Evolutionary conservation across 2,329 filamentous ascomycete species (phyloP), one percentile per base, ranked within the genome.

Genomic region (Acrodontium crateriforme): DNA sequence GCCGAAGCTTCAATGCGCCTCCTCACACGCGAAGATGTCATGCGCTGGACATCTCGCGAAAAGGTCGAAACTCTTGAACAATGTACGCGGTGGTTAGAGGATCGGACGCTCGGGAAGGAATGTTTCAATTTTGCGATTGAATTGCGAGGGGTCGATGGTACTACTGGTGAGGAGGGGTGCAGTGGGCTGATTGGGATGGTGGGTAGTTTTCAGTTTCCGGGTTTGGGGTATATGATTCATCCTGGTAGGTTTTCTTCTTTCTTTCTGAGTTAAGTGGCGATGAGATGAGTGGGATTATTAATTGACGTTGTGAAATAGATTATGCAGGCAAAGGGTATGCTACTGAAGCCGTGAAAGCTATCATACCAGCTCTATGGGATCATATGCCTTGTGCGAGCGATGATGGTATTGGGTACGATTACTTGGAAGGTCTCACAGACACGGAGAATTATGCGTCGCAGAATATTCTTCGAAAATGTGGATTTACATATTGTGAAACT

Each of bases 71-170:
- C 4, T 22, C 7, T 29, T 3, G 27, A 34, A 6, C 39, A 42
- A 26, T 46, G 31, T n/a, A 26, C 38, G 28, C 40, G 42, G 28
- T 61, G 57, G 58, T 50, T 60, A n/a, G 41, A 34, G 7, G 40
- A 47, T 40, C 42, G 55, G 42, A 39, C 53, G 39, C 37, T 52
- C 39, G 40, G 46, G 32, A 29, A 42, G 32, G 45, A 55, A 25
- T 65, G 60, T 16, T 77, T 66, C 59, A 69, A 74, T 45, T 72
- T 62, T 39, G 60, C 62, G 36, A 62, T 78, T 28, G 60, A 67
- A 36, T 46, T 74, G 65, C 67, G 5, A 58, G 15, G n/a, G n/a
- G n/a, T n/a, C n/a, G n/a, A n/a, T n/a, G n/a, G n/a, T n/a, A n/a
- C n/a, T n/a, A n/a, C n/a, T n/a, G n/a, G n/a, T n/a, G n/a, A n/a